These are phyloP conservation scores for Aureobasidium namibiae DNA, from an alignment of 2,329 filamentous ascomycete genomes.

Conservation along the genomic window DNA sequence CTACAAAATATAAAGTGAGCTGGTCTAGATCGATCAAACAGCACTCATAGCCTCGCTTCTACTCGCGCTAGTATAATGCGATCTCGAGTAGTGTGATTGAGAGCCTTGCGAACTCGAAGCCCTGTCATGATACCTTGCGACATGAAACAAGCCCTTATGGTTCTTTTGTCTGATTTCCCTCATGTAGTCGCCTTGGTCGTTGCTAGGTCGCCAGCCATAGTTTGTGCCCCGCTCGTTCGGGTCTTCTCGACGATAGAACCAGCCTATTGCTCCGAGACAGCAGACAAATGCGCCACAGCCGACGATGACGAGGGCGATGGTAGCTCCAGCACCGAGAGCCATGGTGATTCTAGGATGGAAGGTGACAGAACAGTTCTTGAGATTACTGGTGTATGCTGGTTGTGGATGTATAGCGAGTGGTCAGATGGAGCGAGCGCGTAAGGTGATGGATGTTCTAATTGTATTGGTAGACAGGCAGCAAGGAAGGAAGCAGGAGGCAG, in stretches of 20 bases:
- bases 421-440: not conserved
- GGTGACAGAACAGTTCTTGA: not conserved
- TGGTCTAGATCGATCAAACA: not conserved
- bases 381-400: no score
- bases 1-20: not conserved
- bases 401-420: not conserved
- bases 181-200: constrained; percentile 7
- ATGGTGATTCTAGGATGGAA: not conserved
- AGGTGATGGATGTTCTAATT: not conserved
- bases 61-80: not conserved
- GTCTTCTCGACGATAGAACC: not conserved
- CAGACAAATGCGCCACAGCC: constrained; percentile 1
- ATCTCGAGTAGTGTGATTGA: not conserved
- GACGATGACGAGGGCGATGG: constrained; percentile 5
- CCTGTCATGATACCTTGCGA: not conserved
- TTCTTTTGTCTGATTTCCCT: not conserved
- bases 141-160: not conserved
- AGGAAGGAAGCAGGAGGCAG: not conserved
- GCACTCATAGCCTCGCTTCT: not conserved
- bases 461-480: not conserved
- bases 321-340: not conserved
- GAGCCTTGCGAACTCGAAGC: not conserved
- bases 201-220: constrained; percentile 3
- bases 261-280: not conserved
- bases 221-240: not conserved